Base-by-base conservation (phyloP, 352 stramenopile species). In the Phytophthora vignae region DNA sequence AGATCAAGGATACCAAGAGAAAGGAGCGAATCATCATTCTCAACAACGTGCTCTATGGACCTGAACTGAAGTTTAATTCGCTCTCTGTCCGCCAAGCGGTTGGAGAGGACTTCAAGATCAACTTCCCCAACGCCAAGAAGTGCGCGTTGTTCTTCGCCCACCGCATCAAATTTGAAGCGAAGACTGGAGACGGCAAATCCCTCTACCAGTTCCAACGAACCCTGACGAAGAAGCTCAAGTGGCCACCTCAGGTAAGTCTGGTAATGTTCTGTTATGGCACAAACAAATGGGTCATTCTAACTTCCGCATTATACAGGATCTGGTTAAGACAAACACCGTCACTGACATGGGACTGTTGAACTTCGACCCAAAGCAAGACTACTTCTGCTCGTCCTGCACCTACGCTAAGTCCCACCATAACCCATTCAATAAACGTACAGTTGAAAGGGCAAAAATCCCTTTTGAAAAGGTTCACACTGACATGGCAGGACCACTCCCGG, bases 101-200 rank as follows among this genome's bases (percentile, higher is more conserved):
- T 19, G 44, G 63, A 40, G 21, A 15, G 2, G 48, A 69, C 46
- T 73, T 29, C 52, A 73, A 73, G 3, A 68, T 68, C 36, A 68
- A 56, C 2, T 73, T 73, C 8, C 65, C 65, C 17, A 70, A 52
- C 27, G 52, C 66, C 42, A 73, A 73, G 66, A 69, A 67, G 17
- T 73, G 54, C 11, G 17, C 60, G 2, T 22, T 71, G 17, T 71
- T 60, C 29, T 64, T 60, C 55, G 55, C 55, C 33, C 21, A 70
- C 21, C 19, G 55, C 11, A 48, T 8, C 31, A 65, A 60, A 12
- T 60, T 60, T 12, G 55, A 65, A 44, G 64, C 55, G 38, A 64
- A 64, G 17, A 56, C 36, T 59, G 44, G 46, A 31, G 29, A 64
- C 1, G 19, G 33, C 0, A 57, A 49, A 9, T 36, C 17, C 44